phyloP scores from a whole-genome alignment of 306 rosid species.

The Myrica gale region DNA sequence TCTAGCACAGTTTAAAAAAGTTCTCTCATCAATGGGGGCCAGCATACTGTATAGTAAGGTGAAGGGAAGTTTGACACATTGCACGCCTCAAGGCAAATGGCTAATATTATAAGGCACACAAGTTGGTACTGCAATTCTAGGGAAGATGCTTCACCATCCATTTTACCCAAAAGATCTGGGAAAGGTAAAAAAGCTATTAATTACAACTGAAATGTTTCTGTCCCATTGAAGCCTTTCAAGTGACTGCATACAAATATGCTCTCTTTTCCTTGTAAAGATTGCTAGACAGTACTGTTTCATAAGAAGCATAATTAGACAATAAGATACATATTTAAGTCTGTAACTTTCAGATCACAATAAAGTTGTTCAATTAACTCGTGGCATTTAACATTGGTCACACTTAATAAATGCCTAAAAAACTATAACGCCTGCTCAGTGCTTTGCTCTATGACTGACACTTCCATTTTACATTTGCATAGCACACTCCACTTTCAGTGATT shows the following conservation, averaged over 20 bases:
- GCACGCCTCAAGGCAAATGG: constrained; percentile 1
- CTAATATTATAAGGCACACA: neutral
- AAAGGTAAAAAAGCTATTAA: constrained; percentile 3
- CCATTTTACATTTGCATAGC: neutral
- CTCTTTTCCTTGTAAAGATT: neutral
- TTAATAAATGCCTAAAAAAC: neutral
- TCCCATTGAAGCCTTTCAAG: constrained; percentile 19
- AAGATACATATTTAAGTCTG: neutral
- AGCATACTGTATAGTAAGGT: constrained; percentile 9
- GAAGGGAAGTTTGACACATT: neutral
- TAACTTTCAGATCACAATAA: neutral
- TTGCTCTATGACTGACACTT: neutral
- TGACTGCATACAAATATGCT: constrained; percentile 19
- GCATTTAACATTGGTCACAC: neutral
- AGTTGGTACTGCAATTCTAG: constrained; percentile 11
- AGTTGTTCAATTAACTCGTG: neutral
- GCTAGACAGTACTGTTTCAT: neutral
- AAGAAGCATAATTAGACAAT: neutral
- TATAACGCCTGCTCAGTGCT: neutral
- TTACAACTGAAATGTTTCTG: neutral
- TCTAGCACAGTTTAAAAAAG: constrained; percentile 45
- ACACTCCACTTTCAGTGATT: neutral
- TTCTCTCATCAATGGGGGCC: constrained; percentile 16
- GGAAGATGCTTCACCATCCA: constrained; percentile 12
- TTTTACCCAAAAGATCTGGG: neutral